phyloP scores from a whole-genome alignment of 2,329 filamentous ascomycete species.

The Hawksworthiomyces lignivorus region DNA sequence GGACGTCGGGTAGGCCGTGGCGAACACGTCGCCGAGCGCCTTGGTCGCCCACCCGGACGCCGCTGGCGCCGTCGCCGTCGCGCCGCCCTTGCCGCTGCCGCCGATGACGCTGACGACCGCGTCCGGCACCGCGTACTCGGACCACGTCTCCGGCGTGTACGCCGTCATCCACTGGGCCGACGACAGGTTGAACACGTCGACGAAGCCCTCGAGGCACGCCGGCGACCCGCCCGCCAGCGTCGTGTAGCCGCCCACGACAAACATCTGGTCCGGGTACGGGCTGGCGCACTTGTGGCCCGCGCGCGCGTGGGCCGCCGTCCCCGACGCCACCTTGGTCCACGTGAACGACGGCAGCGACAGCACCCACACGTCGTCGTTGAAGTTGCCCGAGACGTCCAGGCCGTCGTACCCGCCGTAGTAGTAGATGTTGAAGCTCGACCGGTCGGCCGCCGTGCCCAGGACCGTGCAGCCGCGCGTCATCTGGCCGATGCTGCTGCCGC shows the following conservation, averaged over 20 bases:
- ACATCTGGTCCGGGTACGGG: slow-evolving; percentile 72
- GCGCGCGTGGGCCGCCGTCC: slow-evolving; percentile 46
- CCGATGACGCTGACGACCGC: slow-evolving; percentile 59
- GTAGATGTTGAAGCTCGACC: slow-evolving; percentile 73
- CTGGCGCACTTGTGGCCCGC: slow-evolving; percentile 69
- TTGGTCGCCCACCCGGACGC: slow-evolving; percentile 46
- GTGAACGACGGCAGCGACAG: slow-evolving; percentile 61
- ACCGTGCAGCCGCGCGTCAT: slow-evolving; percentile 64
- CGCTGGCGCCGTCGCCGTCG: slow-evolving; percentile 59
- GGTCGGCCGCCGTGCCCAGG: slow-evolving; percentile 61
- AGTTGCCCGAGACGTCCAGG: slow-evolving; percentile 28
- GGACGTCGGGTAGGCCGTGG: slow-evolving; percentile 42
- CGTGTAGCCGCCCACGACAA: slow-evolving; percentile 63
- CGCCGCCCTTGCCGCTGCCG: slow-evolving; percentile 56
- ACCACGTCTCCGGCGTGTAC: slow-evolving; percentile 58
- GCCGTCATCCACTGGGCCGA: slow-evolving; percentile 59
- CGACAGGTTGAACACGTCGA: slow-evolving; percentile 67
- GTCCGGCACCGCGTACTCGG: slow-evolving; percentile 62
- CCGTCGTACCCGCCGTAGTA: slow-evolving; percentile 72
- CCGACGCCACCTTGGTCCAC: slow-evolving; percentile 53
- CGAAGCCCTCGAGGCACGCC: slow-evolving; percentile 43
- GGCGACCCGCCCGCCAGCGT: slow-evolving; percentile 19
- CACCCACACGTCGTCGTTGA: slow-evolving; percentile 62
- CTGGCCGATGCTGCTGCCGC: slow-evolving; percentile 46
- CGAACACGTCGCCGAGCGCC: slow-evolving; percentile 46